Conservation (phyloP, 2,329 filamentous ascomycete genomes). For the Monilinia polystroma region DNA sequence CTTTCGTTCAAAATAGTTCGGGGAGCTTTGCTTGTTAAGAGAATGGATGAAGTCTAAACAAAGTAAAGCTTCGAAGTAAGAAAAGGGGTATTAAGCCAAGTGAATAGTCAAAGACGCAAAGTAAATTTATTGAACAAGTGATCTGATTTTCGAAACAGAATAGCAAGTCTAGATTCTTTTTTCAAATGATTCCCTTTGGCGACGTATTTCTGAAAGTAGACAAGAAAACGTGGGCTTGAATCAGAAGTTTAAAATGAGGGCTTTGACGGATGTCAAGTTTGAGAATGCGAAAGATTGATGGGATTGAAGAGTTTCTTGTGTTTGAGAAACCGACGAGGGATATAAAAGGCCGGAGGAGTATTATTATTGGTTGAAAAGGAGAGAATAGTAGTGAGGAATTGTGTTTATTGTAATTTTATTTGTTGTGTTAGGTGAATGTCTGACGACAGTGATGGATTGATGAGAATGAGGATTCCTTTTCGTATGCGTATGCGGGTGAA, state of each 20-base stretch:
- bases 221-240: not conserved
- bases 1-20: not conserved
- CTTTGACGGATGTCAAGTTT: constrained; percentile 16
- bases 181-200: not conserved
- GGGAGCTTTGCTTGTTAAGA: not conserved
- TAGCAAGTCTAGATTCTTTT: not conserved
- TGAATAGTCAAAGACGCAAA: not conserved
- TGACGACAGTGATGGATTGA: not conserved
- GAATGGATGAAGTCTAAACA: constrained; percentile 15
- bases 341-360: not conserved
- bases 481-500: not conserved
- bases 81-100: not conserved
- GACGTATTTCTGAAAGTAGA: not conserved
- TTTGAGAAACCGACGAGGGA: not conserved
- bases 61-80: constrained; percentile 10
- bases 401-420: not conserved
- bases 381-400: not conserved
- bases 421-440: not conserved
- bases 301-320: not conserved
- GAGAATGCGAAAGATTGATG: not conserved
- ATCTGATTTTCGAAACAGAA: constrained; percentile 7
- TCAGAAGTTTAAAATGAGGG: constrained; percentile 8
- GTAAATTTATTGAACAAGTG: not conserved
- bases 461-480: not conserved
- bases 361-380: constrained; percentile 1